A percentile compares a stretch with the other conserved stretches of the same genome.
phyloP scores from a whole-genome alignment of 495 filamentous ascomycete species.

The Penicillium cinerascens region DNA sequence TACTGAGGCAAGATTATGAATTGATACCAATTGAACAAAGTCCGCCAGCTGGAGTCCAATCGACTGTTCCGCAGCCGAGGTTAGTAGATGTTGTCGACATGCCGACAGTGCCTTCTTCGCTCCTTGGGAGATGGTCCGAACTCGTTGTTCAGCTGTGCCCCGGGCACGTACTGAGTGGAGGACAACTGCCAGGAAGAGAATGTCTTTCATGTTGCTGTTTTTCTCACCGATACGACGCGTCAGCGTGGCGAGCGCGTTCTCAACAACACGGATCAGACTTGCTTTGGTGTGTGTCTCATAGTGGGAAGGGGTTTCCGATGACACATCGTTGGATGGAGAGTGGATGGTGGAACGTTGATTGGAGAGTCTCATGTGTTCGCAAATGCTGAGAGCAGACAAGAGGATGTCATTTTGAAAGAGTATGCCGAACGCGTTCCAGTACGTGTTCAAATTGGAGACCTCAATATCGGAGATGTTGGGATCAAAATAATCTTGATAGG shows the following conservation, averaged over 20 bases:
- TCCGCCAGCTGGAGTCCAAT: conserved; percentile 1
- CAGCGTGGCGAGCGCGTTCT: conserved; percentile 23
- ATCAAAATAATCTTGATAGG: conserved; percentile 29
- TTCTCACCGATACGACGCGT: conserved; percentile 17
- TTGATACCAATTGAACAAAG: conserved; percentile 5
- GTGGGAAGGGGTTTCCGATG: not conserved
- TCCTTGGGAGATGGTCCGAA: conserved; percentile 17
- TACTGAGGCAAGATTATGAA: not conserved
- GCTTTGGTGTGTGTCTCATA: conserved; percentile 13
- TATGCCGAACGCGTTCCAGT: conserved; percentile 25
- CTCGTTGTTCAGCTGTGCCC: conserved; percentile 13
- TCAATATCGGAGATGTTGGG: conserved; percentile 19
- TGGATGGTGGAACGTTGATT: not conserved
- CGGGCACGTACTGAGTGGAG: conserved; percentile 21
- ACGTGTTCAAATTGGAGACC: conserved; percentile 5
- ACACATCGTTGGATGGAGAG: not conserved
- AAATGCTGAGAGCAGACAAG: conserved; percentile 22
- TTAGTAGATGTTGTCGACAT: conserved; percentile 21
- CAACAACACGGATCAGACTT: conserved; percentile 15
- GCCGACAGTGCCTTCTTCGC: conserved; percentile 19
- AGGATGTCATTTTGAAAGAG: conserved; percentile 27
- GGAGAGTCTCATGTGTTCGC: conserved; percentile 16
- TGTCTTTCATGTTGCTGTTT: conserved; percentile 27
- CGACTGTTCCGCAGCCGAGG: not conserved
- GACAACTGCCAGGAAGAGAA: conserved; percentile 25